Percentiles rank a stretch among this genome's conserved stretches.
phyloP scores from a whole-genome alignment of 2,329 filamentous ascomycete species.

The Aureobasidium subglaciale region DNA sequence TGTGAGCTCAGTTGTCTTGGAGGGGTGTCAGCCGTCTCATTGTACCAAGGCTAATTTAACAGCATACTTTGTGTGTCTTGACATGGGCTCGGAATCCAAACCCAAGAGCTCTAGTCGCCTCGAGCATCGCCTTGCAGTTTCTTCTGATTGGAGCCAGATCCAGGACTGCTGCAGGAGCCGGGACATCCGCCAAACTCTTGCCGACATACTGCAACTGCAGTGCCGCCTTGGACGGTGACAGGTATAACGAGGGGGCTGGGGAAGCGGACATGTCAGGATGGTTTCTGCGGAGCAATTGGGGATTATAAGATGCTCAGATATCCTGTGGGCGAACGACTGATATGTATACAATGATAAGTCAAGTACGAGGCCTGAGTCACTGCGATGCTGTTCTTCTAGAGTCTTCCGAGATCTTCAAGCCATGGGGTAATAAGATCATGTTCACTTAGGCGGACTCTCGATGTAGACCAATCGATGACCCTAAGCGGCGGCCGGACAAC shows the following conservation, averaged over 20 bases:
- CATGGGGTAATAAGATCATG: no score
- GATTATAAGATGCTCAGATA: no score
- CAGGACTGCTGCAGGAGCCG: conserved; percentile 60
- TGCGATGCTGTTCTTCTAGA: neutral
- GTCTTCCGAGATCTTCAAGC: neutral
- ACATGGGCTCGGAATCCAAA: conserved; percentile 70
- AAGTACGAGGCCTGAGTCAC: neutral
- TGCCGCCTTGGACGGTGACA: conserved; percentile 25
- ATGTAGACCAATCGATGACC: no score
- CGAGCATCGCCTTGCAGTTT: conserved; percentile 67
- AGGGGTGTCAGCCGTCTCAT: neutral
- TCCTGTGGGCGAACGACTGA: no score
- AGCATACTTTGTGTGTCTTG: conserved; percentile 70
- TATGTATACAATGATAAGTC: no score
- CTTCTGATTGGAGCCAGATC: conserved; percentile 58
- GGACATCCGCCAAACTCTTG: conserved; percentile 52
- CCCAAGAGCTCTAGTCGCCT: conserved; percentile 50
- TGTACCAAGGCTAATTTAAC: neutral
- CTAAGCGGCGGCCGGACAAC: neutral
- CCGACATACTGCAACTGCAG: conserved; percentile 47
- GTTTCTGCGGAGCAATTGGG: neutral
- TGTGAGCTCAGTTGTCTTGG: conserved; percentile 58
- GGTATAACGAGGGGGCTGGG: conserved; percentile 23
- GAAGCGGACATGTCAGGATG: neutral
- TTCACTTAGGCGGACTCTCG: no score